phyloP scores from a whole-genome alignment of 2,329 filamentous ascomycete genomes.

The Penicillium sp. region DNA sequence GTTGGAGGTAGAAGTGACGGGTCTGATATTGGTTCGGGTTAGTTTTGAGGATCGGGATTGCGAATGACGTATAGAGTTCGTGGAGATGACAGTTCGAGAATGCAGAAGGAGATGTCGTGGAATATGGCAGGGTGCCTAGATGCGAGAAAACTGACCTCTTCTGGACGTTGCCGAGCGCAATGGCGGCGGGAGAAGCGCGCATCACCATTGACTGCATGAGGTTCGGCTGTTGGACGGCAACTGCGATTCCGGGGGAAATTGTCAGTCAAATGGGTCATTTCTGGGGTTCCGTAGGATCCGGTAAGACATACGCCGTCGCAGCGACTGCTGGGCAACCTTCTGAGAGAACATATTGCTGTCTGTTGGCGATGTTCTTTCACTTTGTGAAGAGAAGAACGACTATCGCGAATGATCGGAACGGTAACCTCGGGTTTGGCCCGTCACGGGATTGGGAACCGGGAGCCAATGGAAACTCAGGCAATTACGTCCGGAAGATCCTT shows the following conservation, averaged over 20 bases:
- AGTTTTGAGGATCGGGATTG: conserved; percentile 12
- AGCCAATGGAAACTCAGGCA: conserved; percentile 36
- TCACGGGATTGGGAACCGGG: conserved; percentile 34
- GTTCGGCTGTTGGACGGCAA: conserved; percentile 48
- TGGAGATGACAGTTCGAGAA: neutral
- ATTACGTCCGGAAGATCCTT: conserved; percentile 42
- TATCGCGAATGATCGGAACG: conserved; percentile 38
- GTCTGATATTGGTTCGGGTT: conserved; percentile 25
- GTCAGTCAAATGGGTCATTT: conserved; percentile 20
- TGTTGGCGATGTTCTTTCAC: conserved; percentile 17
- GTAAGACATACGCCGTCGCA: conserved; percentile 48
- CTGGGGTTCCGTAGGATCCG: neutral
- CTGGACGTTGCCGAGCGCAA: conserved; percentile 47
- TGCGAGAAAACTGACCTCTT: conserved; percentile 39
- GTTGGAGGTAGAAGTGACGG: conserved; percentile 31
- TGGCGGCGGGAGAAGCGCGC: conserved; percentile 45
- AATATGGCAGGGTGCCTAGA: neutral
- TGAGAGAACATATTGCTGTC: conserved; percentile 47
- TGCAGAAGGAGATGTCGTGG: neutral
- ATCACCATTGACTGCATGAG: conserved; percentile 44
- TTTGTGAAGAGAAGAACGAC: conserved; percentile 14
- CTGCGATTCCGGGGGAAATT: conserved; percentile 30
- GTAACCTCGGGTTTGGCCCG: conserved; percentile 41
- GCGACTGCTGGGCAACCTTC: conserved; percentile 49
- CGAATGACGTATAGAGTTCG: conserved; percentile 31